Conservation (phyloP, 2,329 filamentous ascomycete species). For the Colletotrichum melonis region DNA sequence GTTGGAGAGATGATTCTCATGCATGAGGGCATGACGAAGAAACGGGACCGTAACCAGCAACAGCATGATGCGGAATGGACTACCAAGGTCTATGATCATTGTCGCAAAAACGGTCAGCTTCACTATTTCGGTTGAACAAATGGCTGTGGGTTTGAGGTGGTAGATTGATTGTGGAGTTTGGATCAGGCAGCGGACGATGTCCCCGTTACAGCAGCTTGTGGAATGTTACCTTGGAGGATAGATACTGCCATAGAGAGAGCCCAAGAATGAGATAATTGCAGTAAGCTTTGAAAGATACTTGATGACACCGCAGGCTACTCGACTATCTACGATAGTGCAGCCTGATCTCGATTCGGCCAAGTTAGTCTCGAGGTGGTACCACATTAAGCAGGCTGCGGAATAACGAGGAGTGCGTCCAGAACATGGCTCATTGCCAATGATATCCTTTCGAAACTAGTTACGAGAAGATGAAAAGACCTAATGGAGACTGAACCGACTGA, state of each 20-base stretch:
- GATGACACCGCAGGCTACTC: too few species aligned
- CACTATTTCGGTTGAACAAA: neutral
- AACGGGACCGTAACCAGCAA: neutral
- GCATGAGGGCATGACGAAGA: slow-evolving; percentile 49
- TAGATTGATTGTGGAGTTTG: neutral
- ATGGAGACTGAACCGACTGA: neutral
- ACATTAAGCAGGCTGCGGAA: neutral
- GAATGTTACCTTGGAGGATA: neutral
- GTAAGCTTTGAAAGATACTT: neutral
- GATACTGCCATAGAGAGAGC: neutral
- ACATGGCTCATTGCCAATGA: neutral
- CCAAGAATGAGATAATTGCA: neutral
- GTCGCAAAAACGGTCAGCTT: slow-evolving; percentile 10
- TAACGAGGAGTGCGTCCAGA: neutral
- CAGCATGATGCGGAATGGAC: slow-evolving; percentile 26
- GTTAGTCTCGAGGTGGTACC: neutral
- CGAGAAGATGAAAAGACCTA: neutral
- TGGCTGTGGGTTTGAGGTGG: neutral
- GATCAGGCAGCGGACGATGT: neutral
- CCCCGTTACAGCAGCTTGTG: neutral
- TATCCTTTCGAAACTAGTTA: neutral
- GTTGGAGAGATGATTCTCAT: slow-evolving; percentile 60
- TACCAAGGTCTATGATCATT: slow-evolving; percentile 22
- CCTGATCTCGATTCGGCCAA: neutral
- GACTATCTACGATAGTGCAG: neutral